phyloP scores from a whole-genome alignment of 805 yeast genomes.

The Candida loeiensis region DNA sequence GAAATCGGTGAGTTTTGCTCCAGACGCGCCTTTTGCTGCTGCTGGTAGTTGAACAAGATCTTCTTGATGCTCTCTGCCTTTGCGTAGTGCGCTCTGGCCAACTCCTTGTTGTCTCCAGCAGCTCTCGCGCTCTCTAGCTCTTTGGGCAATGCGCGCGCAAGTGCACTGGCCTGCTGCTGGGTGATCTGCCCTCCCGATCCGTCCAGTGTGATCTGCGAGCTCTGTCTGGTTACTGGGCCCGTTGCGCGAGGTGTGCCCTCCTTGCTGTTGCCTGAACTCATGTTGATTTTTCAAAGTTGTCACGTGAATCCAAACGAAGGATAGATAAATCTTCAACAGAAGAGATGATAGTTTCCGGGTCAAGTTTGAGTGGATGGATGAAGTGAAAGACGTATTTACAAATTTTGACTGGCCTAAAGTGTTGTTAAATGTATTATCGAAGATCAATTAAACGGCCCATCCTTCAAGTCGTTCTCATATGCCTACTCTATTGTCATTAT shows the following conservation, averaged over 20 bases:
- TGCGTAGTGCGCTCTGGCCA: constrained; percentile 22
- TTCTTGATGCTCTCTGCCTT: constrained; percentile 26
- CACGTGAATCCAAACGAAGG: background rate
- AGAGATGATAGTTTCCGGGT: too few species aligned
- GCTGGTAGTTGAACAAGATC: constrained; percentile 22
- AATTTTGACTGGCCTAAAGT: too few species aligned
- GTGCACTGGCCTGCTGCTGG: constrained; percentile 20
- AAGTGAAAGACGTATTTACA: too few species aligned
- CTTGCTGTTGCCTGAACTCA: background rate
- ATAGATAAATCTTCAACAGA: background rate
- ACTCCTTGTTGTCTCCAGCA: constrained; percentile 17
- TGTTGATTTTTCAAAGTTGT: background rate
- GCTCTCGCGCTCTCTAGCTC: constrained; percentile 25
- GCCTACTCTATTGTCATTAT: too few species aligned
- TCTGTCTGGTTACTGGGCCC: background rate
- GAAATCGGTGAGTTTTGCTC: constrained; percentile 4
- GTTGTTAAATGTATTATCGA: too few species aligned
- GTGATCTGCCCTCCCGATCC: constrained; percentile 3
- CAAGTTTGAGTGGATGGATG: too few species aligned
- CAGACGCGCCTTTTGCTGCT: constrained; percentile 17
- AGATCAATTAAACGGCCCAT: too few species aligned
- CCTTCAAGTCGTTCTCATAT: too few species aligned
- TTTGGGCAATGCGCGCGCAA: constrained; percentile 23
- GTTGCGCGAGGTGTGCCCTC: background rate
- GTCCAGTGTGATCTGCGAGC: constrained; percentile 1